A percentile compares a stretch with the other conserved stretches of the same genome.
These are phyloP conservation scores for Calocybe gangraenosa DNA, from an alignment of 768 basidiomycete species.

Conservation along the genomic window DNA sequence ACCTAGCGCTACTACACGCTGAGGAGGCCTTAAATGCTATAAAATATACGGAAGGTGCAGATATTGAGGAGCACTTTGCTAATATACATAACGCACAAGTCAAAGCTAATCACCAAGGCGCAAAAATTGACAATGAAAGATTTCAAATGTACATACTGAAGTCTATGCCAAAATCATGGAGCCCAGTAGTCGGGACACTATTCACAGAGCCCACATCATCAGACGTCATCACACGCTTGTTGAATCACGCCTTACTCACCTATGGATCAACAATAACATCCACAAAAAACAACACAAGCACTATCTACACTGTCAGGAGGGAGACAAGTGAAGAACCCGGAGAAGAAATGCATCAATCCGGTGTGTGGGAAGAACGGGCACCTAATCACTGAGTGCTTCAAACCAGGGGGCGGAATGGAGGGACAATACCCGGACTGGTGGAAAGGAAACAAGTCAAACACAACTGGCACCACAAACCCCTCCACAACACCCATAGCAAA, in stretches of 20 bases:
- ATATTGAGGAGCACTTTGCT: background rate
- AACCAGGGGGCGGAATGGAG: conserved; percentile 1
- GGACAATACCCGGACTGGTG: background rate
- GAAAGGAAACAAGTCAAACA: background rate
- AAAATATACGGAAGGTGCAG: background rate
- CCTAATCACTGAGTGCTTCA: background rate
- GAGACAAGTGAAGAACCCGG: background rate
- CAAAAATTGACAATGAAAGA: background rate
- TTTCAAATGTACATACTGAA: background rate
- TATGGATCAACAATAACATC: background rate
- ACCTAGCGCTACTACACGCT: background rate
- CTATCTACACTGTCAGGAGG: background rate
- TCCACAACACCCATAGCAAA: background rate
- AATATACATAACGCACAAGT: background rate
- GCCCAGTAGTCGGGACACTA: background rate
- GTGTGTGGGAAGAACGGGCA: background rate
- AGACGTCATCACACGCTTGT: background rate
- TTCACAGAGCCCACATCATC: background rate
- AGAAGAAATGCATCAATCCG: background rate
- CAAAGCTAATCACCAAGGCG: background rate
- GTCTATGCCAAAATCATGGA: background rate
- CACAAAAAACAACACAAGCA: background rate
- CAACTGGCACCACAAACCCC: background rate
- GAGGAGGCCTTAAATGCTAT: background rate
- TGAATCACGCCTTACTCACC: background rate